Conservation (phyloP, 2,329 filamentous ascomycete genomes). For the Paracorniculantispora psalliotae region DNA sequence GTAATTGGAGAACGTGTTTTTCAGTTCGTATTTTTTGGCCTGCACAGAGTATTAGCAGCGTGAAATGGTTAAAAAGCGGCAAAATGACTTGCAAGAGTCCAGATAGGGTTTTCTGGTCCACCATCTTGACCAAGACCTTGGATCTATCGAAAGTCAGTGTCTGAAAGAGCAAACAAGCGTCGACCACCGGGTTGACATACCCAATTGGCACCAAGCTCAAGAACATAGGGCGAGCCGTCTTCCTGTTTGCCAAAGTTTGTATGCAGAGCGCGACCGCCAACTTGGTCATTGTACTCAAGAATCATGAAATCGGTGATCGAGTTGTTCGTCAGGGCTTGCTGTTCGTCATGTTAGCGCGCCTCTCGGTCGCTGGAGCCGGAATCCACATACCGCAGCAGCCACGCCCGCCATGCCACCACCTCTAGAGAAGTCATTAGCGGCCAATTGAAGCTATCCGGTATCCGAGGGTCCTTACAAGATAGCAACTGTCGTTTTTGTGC, state of each 20-base stretch:
- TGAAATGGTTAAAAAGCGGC: background rate
- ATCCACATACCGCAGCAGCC: conserved; percentile 6
- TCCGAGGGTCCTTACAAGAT: conserved; percentile 21
- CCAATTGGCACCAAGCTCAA: conserved; percentile 68
- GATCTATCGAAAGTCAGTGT: conserved; percentile 1
- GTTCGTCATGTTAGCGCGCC: conserved; percentile 20
- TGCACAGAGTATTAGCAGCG: background rate
- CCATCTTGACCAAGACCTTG: conserved; percentile 18
- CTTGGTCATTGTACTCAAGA: conserved; percentile 56
- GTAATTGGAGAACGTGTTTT: conserved; percentile 55
- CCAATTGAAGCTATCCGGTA: background rate
- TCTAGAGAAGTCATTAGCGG: background rate
- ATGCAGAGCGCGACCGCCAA: conserved; percentile 59
- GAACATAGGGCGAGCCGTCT: conserved; percentile 48
- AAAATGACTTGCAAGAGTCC: conserved; percentile 37
- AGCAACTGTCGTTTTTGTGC: conserved; percentile 28
- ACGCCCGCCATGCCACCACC: conserved; percentile 15
- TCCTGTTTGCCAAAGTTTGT: conserved; percentile 47
- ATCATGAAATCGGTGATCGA: conserved; percentile 61
- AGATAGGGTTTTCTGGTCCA: conserved; percentile 54
- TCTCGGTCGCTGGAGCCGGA: background rate
- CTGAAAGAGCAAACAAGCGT: background rate
- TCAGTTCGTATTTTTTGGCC: conserved; percentile 53
- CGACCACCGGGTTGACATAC: conserved; percentile 21
- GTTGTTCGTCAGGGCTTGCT: conserved; percentile 52